Evolutionary conservation across 805 yeast species (phyloP).

Genomic region (Spencermartinsiella europaea): DNA sequence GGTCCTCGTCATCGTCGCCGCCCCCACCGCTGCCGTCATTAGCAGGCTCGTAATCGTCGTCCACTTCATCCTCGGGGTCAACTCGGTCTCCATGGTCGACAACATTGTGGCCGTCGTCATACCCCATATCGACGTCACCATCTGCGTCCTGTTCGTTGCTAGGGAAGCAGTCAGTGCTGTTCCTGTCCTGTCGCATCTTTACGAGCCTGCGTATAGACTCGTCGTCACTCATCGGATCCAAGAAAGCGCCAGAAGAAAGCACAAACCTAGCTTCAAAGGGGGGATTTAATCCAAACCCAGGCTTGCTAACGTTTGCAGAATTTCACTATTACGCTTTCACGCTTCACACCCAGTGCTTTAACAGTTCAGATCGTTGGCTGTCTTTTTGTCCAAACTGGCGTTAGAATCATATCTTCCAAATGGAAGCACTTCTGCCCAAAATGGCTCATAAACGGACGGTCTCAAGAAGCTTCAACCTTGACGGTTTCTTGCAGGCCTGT

Average conservation of each 20-base stretch:
- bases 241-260: neutral
- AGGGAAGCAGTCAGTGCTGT: neutral
- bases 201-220: conserved; percentile 4
- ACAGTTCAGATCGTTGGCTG: too few species aligned
- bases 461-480: too few species aligned
- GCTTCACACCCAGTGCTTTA: too few species aligned
- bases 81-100: conserved; percentile 17
- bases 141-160: conserved; percentile 6
- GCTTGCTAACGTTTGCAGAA: too few species aligned
- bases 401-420: too few species aligned
- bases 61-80: conserved; percentile 27
- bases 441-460: too few species aligned
- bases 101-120: conserved; percentile 13
- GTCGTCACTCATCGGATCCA: conserved; percentile 5
- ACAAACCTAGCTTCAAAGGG: too few species aligned
- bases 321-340: too few species aligned
- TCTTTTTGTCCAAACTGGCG: too few species aligned
- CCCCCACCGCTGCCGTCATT: conserved; percentile 21
- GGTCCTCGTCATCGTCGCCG: conserved; percentile 26
- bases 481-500: too few species aligned
- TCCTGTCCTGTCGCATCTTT: neutral
- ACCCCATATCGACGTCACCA: conserved; percentile 17
- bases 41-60: conserved; percentile 16
- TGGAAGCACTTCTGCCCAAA: too few species aligned
- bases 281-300: too few species aligned